phyloP scores from a whole-genome alignment of 805 yeast genomes.

The Kazachstania africana region DNA sequence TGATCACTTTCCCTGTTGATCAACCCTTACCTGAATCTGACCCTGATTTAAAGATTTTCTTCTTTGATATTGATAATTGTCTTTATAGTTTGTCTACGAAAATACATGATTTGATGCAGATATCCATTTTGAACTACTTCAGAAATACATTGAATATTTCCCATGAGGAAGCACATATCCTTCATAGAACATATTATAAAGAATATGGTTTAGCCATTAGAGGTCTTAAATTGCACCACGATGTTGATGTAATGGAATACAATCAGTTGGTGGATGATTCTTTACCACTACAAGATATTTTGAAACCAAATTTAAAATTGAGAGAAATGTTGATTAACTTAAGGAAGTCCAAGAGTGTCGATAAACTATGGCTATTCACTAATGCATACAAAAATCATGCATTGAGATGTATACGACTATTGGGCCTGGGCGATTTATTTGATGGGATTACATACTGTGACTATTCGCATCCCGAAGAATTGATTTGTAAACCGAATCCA shows the following conservation, averaged over 20 bases:
- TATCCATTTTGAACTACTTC: conserved; percentile 72
- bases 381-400: conserved; percentile 93
- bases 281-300: conserved; percentile 69
- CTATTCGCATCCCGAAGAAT: conserved; percentile 48
- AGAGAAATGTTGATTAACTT: conserved; percentile 41
- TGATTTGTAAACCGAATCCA: conserved; percentile 84
- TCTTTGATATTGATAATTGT: conserved; percentile 91
- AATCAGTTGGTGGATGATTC: conserved; percentile 87
- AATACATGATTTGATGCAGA: conserved; percentile 83
- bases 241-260: conserved; percentile 80
- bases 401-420: conserved; percentile 57
- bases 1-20: conserved; percentile 22
- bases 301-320: conserved; percentile 47
- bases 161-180: conserved; percentile 60
- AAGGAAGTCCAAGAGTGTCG: conserved; percentile 38
- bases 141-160: conserved; percentile 46
- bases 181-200: conserved; percentile 68
- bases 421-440: conserved; percentile 86
- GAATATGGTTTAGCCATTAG: conserved; percentile 89
- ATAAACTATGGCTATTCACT: conserved; percentile 82
- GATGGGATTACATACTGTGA: conserved; percentile 94
- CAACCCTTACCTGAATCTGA: conserved; percentile 17
- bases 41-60: conserved; percentile 37
- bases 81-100: conserved; percentile 62
- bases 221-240: conserved; percentile 56